Evolutionary conservation across 768 basidiomycete species (phyloP).

Genomic region (Agaricus subrufescens): DNA sequence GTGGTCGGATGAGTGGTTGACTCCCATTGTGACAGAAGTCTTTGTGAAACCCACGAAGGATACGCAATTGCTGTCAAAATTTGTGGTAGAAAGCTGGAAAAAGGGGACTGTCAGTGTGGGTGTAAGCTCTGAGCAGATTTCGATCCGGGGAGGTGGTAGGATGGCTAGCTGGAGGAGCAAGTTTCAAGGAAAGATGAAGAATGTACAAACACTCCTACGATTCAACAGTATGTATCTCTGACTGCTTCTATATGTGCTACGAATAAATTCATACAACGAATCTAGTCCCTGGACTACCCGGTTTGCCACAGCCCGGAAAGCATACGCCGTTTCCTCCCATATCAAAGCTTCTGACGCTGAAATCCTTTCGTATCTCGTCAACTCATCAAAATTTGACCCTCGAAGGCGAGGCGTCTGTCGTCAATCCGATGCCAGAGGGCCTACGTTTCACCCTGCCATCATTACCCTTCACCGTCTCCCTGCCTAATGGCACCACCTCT

Average conservation of each 20-base stretch:
- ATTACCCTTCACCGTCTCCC: conserved; percentile 58
- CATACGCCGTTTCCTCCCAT: conserved; percentile 49
- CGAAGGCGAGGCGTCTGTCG: conserved; percentile 48
- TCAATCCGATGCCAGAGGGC: conserved; percentile 50
- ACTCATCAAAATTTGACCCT: conserved; percentile 32
- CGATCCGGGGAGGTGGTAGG: conserved; percentile 47
- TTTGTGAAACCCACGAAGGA: conserved; percentile 52
- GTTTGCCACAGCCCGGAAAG: conserved; percentile 55
- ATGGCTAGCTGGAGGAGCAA: conserved; percentile 44
- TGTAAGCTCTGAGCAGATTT: conserved; percentile 36
- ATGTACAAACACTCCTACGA: conserved; percentile 42
- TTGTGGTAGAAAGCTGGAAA: conserved; percentile 56
- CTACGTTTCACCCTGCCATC: conserved; percentile 49
- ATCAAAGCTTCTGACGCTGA: conserved; percentile 54
- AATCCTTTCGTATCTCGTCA: conserved; percentile 42
- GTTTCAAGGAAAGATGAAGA: conserved; percentile 32
- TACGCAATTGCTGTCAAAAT: conserved; percentile 39
- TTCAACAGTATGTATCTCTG: conserved; percentile 45
- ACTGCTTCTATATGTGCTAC: neutral
- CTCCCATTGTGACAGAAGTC: conserved; percentile 45
- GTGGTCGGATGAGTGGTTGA: conserved; percentile 52
- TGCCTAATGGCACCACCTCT: conserved; percentile 28
- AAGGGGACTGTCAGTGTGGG: conserved; percentile 41
- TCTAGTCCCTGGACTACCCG: conserved; percentile 61
- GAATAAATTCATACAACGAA: conserved; percentile 5